Conservation (phyloP, 192 early-diverging fungal genomes). For the Coemansia sp. region DNA sequence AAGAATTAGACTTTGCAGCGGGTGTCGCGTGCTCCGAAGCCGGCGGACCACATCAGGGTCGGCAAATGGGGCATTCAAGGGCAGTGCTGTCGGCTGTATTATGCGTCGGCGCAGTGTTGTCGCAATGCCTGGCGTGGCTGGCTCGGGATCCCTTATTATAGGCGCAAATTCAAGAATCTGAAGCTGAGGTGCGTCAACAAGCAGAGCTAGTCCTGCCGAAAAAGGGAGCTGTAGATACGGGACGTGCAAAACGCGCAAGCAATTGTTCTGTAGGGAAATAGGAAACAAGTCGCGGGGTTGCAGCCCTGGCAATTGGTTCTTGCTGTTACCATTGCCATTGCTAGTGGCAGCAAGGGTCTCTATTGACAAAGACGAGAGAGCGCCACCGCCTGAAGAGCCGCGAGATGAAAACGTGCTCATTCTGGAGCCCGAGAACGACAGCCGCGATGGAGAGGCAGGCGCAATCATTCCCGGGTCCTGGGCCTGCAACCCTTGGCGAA, state of each 20-base stretch:
- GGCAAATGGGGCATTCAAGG: conserved; percentile 40
- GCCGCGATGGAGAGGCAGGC: conserved; percentile 19
- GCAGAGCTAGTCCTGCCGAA: conserved; percentile 25
- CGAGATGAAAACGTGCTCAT: conserved; percentile 18
- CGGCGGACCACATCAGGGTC: conserved; percentile 41
- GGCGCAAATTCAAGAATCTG: conserved; percentile 40
- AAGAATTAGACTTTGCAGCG: conserved; percentile 41
- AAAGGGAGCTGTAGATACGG: conserved; percentile 49
- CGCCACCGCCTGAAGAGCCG: background rate
- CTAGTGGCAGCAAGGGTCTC: background rate
- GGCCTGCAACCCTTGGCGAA: conserved; percentile 23
- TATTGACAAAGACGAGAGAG: background rate
- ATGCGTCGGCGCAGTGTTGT: conserved; percentile 43
- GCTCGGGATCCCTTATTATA: conserved; percentile 20
- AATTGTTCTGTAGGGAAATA: conserved; percentile 21
- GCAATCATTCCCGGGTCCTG: background rate
- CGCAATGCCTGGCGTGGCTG: conserved; percentile 16
- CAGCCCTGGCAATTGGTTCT: conserved; percentile 25
- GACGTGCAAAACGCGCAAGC: conserved; percentile 32
- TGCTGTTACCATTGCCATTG: background rate
- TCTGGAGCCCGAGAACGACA: conserved; percentile 28
- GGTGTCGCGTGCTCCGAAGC: conserved; percentile 30
- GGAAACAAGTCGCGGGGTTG: conserved; percentile 29
- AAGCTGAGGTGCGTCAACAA: conserved; percentile 40
- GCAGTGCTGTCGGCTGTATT: conserved; percentile 12